Base-by-base conservation (phyloP, 352 stramenopile species). In the Globisporangium cystogenes region DNA sequence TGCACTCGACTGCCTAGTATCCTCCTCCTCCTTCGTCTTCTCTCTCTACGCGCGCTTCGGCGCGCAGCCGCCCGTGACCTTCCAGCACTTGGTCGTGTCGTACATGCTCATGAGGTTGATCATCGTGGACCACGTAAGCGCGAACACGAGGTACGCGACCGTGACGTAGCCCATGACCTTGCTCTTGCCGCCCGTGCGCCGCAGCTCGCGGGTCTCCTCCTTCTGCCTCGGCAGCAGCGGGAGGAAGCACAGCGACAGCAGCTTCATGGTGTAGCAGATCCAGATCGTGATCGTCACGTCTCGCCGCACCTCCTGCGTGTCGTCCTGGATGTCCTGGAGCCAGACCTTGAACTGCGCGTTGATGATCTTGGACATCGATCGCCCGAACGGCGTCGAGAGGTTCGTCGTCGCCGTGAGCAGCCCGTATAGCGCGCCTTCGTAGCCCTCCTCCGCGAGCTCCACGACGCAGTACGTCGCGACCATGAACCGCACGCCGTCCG, bases 81-180 rank as follows among this genome's bases (percentile, higher is more conserved):
- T 61, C 68, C 72, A 83, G 68, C 81, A 91, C 53, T 76, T 62
- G 29, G 75, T 91, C n/a, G 41, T 54, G 6, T 67, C 57, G 49
- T 74, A 66, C 63, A 89, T 86, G 41, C 67, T 80, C 42, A 91
- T 31, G 16, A 85, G 41, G 48, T 82, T 80, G 31, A 77, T 68
- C 23, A 65, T 55, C 37, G 65, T 77, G 24, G 71, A 63, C 70
- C 73, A 83, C n/a, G 57, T 35, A 16, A 79, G 43, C 4, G 70
- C 70, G 12, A 70, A 14, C 29, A 65, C 41, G n/a, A 83, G 46
- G 40, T 76, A 63, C 14, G 53, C 39, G 11, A 83, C 46, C 41
- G 68, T 83, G 23, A 68, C 46, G 36, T 70, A 37, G 2, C 65
- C 73, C 36, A 67, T 71, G 21, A 45, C 1, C 36, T 68, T 76